Base-by-base conservation (phyloP, 225 moss, liverwort and hornwort genomes). In the Sphagnum contortum region DNA sequence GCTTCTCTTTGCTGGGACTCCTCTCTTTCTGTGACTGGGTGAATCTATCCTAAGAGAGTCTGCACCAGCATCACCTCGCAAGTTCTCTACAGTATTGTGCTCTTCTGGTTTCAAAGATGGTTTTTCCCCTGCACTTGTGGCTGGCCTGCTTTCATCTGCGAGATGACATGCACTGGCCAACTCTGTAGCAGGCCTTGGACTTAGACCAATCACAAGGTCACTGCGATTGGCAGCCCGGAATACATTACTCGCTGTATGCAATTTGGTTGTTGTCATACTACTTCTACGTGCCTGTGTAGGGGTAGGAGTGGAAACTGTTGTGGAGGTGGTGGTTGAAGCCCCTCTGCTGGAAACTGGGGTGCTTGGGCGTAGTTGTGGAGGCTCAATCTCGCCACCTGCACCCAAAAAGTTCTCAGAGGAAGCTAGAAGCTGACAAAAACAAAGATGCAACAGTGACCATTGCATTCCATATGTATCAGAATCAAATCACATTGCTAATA, bases 301-400 rank as follows among this genome's bases (percentile, higher is more conserved):
- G 49, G 71, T 9, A 50, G 74, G 73, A 50, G 68, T 14, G 29
- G 76, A 56, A 44, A 75, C 75, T 61, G 80, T 62, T 50, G 73
- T 71, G 45, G 83, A 77, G 12, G 91, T 79, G 48, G 76, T 65
- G 61, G 68, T 80, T 48, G 73, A 72, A 64, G 76, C 75, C 72
- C 86, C 76, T 75, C 80, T 91, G 66, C 70, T 83, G 62, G 69
- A 53, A 62, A 69, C 72, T 47, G 88, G 71, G 45, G 86, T 71
- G 69, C 74, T 77, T 75, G 75, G 73, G 61, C 81, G 72, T 62
- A 83, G 73, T 76, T 80, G 56, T 46, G 64, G 76, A 49, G 66
- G 70, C 70, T 81, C 76, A 76, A 68, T 86, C 64, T 94, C 94
- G 75, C 87, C 68, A 76, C 72, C 94, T 94, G 87, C 72, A 72